Percentiles rank a stretch among this genome's conserved stretches.
Evolutionary conservation across 2,329 filamentous ascomycete species (phyloP).

Genomic region (Colletotrichum sp.): DNA sequence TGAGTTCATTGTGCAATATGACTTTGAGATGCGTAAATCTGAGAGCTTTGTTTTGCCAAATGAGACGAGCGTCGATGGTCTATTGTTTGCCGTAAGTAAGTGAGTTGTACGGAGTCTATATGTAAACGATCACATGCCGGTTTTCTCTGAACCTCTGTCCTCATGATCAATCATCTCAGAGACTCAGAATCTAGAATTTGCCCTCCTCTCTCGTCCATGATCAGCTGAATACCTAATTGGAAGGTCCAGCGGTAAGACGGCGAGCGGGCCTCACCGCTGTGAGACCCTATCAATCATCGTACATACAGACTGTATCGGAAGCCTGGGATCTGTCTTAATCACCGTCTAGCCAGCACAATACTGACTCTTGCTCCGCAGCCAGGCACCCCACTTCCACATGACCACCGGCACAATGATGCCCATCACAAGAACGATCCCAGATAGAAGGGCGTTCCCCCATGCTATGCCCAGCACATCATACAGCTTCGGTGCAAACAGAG

Average conservation of each 20-base stretch:
- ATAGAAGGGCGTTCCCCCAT: constrained; percentile 46
- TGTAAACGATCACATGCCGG: too few relatives aligned
- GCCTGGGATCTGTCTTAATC: too few relatives aligned
- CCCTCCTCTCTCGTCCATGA: accelerated
- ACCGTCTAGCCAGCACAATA: constrained; percentile 11
- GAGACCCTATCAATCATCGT: too few relatives aligned
- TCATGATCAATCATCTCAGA: too few relatives aligned
- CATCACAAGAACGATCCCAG: constrained; percentile 23
- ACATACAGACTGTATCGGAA: too few relatives aligned
- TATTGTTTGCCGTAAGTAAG: too few relatives aligned
- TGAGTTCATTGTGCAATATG: neutral
- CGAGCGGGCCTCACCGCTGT: neutral
- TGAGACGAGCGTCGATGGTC: neutral
- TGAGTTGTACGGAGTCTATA: too few relatives aligned
- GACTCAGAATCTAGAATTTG: accelerated
- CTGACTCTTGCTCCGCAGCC: constrained; percentile 22
- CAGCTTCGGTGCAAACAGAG: constrained; percentile 57
- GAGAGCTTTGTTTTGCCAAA: neutral
- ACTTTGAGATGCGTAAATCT: neutral
- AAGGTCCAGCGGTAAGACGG: neutral
- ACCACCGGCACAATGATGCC: constrained; percentile 21
- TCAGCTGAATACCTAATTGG: neutral
- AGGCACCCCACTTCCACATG: constrained; percentile 25
- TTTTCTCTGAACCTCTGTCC: too few relatives aligned
- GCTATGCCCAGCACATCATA: constrained; percentile 46